phyloP scores from a whole-genome alignment of 805 yeast species.

The Priceomyces fermenticarens region DNA sequence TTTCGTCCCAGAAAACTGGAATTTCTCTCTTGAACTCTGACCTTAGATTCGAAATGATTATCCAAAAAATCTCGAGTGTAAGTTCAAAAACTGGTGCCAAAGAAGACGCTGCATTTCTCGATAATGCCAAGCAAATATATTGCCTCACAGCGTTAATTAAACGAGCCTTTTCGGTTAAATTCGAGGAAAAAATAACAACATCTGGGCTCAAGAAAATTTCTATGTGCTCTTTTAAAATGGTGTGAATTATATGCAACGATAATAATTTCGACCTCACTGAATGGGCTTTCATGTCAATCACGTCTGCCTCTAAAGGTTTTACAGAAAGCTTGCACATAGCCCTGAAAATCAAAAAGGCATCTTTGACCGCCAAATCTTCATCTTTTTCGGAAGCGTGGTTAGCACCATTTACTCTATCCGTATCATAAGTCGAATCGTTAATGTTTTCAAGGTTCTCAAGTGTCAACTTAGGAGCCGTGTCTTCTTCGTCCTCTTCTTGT shows the following conservation, averaged over 20 bases:
- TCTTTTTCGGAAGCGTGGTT: conserved; percentile 47
- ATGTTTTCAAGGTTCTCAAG: conserved; percentile 58
- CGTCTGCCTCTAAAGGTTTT: conserved; percentile 73
- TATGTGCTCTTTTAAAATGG: conserved; percentile 80
- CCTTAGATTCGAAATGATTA: conserved; percentile 77
- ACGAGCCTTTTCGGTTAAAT: conserved; percentile 51
- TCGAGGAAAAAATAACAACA: conserved; percentile 49
- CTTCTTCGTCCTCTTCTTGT: conserved; percentile 7
- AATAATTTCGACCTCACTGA: conserved; percentile 88
- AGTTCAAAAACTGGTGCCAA: conserved; percentile 89
- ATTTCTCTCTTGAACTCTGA: conserved; percentile 88
- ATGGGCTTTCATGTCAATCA: conserved; percentile 83
- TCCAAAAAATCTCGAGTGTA: conserved; percentile 90
- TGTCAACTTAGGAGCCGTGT: conserved; percentile 42
- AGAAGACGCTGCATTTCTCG: conserved; percentile 91
- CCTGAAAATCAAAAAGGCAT: conserved; percentile 88
- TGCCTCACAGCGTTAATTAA: conserved; percentile 80
- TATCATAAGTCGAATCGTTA: conserved; percentile 48
- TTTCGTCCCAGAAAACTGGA: conserved; percentile 89
- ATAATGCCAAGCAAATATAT: conserved; percentile 74
- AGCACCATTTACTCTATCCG: conserved; percentile 49
- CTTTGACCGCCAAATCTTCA: conserved; percentile 73
- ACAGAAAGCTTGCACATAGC: conserved; percentile 93
- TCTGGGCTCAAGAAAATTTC: conserved; percentile 68
- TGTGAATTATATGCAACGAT: conserved; percentile 83